Evolutionary conservation across 139 green algal genomes (phyloP).

Genomic region (Micractinium sp.): DNA sequence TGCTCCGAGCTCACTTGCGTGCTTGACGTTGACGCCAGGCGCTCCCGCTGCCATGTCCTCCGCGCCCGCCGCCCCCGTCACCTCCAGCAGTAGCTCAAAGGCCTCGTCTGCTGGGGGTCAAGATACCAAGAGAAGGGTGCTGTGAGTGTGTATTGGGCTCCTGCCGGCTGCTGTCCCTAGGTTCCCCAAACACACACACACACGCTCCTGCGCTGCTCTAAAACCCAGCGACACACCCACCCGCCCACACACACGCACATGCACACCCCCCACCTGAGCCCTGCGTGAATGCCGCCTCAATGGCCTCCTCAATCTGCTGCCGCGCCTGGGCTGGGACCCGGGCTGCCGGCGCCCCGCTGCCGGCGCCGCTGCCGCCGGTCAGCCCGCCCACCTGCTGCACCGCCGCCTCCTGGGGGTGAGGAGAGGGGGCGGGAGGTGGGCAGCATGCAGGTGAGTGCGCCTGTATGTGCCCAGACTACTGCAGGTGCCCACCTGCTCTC

Average conservation of each 20-base stretch:
- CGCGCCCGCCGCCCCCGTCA: conserved; percentile 51
- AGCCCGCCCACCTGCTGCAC: conserved; percentile 27
- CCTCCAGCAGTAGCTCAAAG: conserved; percentile 57
- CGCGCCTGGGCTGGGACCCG: conserved; percentile 7
- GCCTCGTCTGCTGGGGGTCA: conserved; percentile 38
- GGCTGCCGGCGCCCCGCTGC: not conserved
- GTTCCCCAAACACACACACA: not conserved
- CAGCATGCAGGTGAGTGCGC: too few species aligned
- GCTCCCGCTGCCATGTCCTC: conserved; percentile 36
- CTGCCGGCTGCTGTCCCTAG: too few species aligned
- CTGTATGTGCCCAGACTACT: too few species aligned
- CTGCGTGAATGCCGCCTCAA: conserved; percentile 52
- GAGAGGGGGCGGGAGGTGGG: not conserved
- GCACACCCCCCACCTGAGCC: conserved; percentile 19
- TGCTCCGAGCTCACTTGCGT: conserved; percentile 22
- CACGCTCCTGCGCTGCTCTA: not conserved
- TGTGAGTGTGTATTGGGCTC: too few species aligned
- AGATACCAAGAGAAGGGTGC: not conserved
- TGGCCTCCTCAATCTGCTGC: conserved; percentile 41
- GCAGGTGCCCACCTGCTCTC: too few species aligned
- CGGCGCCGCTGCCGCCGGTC: conserved; percentile 14
- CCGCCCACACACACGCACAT: not conserved
- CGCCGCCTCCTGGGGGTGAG: conserved; percentile 9
- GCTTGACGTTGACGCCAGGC: conserved; percentile 50
- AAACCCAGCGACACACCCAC: not conserved